Base-by-base conservation (phyloP, 1,139 yeast species). In the Pneumocystis wakefieldiae region DNA sequence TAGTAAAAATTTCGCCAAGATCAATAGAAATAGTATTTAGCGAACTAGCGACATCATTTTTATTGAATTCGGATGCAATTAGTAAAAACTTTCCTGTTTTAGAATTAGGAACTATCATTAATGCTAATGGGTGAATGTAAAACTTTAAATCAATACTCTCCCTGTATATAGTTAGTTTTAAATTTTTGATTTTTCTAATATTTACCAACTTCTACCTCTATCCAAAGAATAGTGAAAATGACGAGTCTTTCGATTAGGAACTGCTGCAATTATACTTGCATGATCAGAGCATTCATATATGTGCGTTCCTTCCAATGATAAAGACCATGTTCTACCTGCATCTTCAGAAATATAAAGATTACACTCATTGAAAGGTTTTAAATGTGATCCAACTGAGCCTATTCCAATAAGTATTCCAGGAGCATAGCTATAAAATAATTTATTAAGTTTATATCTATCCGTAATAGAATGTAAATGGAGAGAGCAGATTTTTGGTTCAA, bases 241-340 rank as follows among this genome's bases (percentile, higher is more conserved):
- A 59, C 68, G 67, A 12, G 71, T 65, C 19, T 66, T 62, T 14
- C 68, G 70, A 61, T 73, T 77, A 19, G 84, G 84, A 6, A 83
- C 76, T 1, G 90, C 88, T 1, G 87, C 75, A 59, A 88, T 80
- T 4, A 88, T 73, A 71, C 88, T 88, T 61, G 96, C 97, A 65
- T 82, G 81, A 73, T 89, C 95, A 63, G 94, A 96, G 74, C 84
- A 85, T 0, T 85, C 78, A 68, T 81, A 84, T 4, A 78, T 70
- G 59, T 83, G 77, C 1, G 90, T 83, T 57, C 77, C 80, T 57
- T 82, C 81, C 35, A 83, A 70, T 0, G 83, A 81, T 64, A 77
- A 72, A 57, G 73, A 73, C 96, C 96, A 90, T 0, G 84, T 75
- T 7, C 79, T 73, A 29, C 96, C 96, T 53, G 90, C 92, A 73